Evolutionary conservation across 768 basidiomycete genomes (phyloP).

Genomic region (Cantharellus anzutake): DNA sequence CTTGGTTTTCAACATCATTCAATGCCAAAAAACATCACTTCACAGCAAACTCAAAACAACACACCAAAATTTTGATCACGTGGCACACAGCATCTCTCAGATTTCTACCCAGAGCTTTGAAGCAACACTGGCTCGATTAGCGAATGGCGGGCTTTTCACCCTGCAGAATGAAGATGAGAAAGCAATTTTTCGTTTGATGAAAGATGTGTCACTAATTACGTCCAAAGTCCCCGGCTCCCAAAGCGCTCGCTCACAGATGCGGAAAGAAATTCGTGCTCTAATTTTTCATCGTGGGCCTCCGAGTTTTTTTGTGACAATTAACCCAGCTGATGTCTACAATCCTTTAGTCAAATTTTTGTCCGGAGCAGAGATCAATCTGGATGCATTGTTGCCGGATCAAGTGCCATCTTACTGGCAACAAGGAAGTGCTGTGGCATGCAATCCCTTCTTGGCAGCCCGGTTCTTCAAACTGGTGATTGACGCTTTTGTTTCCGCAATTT

Average conservation of each 20-base stretch:
- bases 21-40: slow-evolving; percentile 1
- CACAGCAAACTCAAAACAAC: slow-evolving; percentile 5
- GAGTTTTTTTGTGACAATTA: too few relatives aligned
- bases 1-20: slow-evolving; percentile 11
- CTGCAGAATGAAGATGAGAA: neutral
- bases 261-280: too few relatives aligned
- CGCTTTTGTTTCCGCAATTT: too few relatives aligned
- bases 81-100: slow-evolving; percentile 2
- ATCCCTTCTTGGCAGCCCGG: too few relatives aligned
- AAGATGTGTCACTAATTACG: slow-evolving; percentile 6
- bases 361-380: too few relatives aligned
- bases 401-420: too few relatives aligned
- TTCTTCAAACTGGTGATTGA: too few relatives aligned
- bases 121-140: slow-evolving; percentile 2
- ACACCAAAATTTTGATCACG: neutral
- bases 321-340: too few relatives aligned
- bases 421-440: too few relatives aligned
- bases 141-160: neutral
- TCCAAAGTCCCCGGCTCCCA: slow-evolving; percentile 7
- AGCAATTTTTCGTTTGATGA: slow-evolving; percentile 6
- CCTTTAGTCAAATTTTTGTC: too few relatives aligned
- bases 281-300: too few relatives aligned
- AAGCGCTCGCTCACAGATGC: neutral
- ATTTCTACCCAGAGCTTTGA: slow-evolving; percentile 6
- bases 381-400: too few relatives aligned